Evolutionary conservation across 345 rosid species (phyloP).

Genomic region (Salix viminalis): DNA sequence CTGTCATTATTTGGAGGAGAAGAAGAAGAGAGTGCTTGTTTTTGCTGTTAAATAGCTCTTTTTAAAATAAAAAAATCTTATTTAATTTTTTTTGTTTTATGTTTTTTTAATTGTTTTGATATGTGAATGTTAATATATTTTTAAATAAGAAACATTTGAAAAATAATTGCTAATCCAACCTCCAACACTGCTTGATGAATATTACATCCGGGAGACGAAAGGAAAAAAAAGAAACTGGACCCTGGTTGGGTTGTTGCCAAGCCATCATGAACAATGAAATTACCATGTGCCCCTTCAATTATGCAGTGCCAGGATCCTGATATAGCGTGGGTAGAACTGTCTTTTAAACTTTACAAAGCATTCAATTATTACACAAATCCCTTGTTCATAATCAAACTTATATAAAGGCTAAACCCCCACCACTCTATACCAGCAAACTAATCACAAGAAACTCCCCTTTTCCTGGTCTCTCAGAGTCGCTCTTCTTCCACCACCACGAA

Average conservation of each 20-base stretch:
- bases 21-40: too few relatives aligned
- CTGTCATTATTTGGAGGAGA: too few relatives aligned
- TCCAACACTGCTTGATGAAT: too few relatives aligned
- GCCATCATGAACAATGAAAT: constrained; percentile 5
- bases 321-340: constrained; percentile 7
- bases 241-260: constrained; percentile 28
- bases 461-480: neutral
- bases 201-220: too few relatives aligned
- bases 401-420: constrained; percentile 27
- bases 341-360: neutral
- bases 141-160: too few relatives aligned
- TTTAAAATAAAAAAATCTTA: too few relatives aligned
- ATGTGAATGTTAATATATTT: too few relatives aligned
- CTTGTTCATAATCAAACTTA: constrained; percentile 17
- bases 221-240: neutral
- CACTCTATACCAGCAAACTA: constrained; percentile 14
- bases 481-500: neutral
- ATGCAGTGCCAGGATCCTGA: neutral
- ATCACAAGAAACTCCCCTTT: constrained; percentile 8
- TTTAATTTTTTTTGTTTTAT: too few relatives aligned
- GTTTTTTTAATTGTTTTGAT: neutral
- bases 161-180: too few relatives aligned
- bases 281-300: neutral
- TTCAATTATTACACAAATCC: neutral
- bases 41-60: too few relatives aligned